Base-by-base conservation (phyloP, 1,139 yeast species). In the Diutina scorzettiae region DNA sequence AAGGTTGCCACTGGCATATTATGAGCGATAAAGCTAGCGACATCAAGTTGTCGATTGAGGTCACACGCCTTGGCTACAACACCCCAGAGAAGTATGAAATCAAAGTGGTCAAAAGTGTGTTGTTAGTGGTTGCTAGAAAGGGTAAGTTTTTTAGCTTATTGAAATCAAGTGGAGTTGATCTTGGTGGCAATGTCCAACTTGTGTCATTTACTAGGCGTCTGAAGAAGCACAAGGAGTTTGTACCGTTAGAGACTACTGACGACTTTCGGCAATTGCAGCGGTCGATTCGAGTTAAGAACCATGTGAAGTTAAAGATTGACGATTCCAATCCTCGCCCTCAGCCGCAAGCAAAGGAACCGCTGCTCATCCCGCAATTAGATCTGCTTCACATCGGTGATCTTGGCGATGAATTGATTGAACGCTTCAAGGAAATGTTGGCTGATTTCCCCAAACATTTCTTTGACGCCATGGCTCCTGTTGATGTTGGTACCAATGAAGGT, bases 201-300 rank as follows among this genome's bases (percentile, higher is more conserved):
- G 40, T 37, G 40, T 6, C 23, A 28, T 25, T 37, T n/a, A 37
- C 40, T 7, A 31, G 40, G 7, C 40, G 40, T 7, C 67, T 73
- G 7, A 71, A 70, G 56, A 68, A 67, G 49, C 58, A 59, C 42
- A 64, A 63, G 46, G 53, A 57, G 17, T 74, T 59, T 49, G 69
- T 73, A 4, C 49, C 58, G 8, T 60, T 76, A 51, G 64, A 62
- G 32, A 43, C 60, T 4, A 51, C 45, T 2, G 59, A 60, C 11
- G 79, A 74, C 48, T 75, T 69, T 53, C 65, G 59, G 48, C 59
- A 70, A 14, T 57, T 76, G 46, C 52, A 55, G 28, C 62, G 80
- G 47, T 71, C 77, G 42, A 59, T 69, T 49, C 58, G 62, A 45
- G 73, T 68, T n/a, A 69, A 69, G 51, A 64, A 58, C 44, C 64